A percentile compares a stretch with the other conserved stretches of the same genome.
Conservation (phyloP, 257 asterid species). For the Pogostemon cablin region DNA sequence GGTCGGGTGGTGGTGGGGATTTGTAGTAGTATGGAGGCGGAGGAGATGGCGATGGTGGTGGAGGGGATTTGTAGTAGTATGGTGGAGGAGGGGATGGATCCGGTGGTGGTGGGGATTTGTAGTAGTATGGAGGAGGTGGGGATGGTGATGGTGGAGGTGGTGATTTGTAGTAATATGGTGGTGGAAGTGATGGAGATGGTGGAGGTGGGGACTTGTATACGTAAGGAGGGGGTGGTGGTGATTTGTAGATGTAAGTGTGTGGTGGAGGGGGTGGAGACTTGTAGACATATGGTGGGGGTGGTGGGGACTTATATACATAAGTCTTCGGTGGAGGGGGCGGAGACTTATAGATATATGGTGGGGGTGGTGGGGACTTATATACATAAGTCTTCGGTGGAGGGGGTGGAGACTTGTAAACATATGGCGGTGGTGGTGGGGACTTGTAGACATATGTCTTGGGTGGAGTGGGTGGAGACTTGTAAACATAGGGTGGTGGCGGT, state of each 20-base stretch:
- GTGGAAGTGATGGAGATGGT: conserved; percentile 36
- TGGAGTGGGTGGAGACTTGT: conserved; percentile 38
- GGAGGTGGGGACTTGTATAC: conserved; percentile 45
- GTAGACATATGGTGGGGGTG: conserved; percentile 9
- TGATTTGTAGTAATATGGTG: conserved; percentile 20
- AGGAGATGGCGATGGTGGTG: conserved; percentile 25
- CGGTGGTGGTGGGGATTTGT: conserved; percentile 25
- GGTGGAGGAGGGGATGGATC: conserved; percentile 26
- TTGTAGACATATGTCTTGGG: conserved; percentile 23
- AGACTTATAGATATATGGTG: neutral
- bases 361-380: conserved; percentile 29
- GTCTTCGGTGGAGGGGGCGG: conserved; percentile 34
- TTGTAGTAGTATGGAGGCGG: conserved; percentile 26
- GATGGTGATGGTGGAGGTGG: conserved; percentile 32
- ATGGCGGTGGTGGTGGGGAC: conserved; percentile 34
- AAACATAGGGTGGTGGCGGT: conserved; percentile 35
- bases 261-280: neutral
- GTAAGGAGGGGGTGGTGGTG: conserved; percentile 44
- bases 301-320: conserved; percentile 36
- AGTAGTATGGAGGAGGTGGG: conserved; percentile 21
- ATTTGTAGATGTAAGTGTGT: neutral
- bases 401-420: conserved; percentile 30
- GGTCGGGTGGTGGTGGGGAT: conserved; percentile 33
- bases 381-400: conserved; percentile 34
- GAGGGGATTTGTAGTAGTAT: conserved; percentile 32